Evolutionary conservation across 1,284 basidiomycete species (phyloP).

Genomic region (Sporisorium reilianum): DNA sequence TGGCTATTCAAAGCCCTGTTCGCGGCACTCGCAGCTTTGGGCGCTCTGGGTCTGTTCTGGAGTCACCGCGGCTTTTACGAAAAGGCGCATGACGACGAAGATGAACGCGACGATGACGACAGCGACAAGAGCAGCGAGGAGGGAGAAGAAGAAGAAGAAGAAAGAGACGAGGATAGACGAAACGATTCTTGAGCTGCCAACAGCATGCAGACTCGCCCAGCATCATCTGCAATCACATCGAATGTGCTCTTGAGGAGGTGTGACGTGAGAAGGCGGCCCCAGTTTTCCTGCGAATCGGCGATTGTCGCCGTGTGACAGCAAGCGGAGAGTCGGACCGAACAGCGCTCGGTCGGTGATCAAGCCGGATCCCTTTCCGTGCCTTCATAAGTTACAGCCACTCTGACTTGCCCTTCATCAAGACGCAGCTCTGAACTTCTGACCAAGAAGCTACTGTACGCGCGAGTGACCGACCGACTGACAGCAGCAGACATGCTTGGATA

Average conservation of each 20-base stretch:
- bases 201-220: not conserved
- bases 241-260: not conserved
- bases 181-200: not conserved
- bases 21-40: conserved; percentile 38
- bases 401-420: not conserved
- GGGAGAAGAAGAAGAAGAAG: conserved; percentile 11
- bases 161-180: conserved; percentile 1
- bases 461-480: too few species aligned
- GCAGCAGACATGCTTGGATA: not conserved
- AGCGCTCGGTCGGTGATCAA: conserved; percentile 2
- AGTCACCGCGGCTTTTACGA: conserved; percentile 48
- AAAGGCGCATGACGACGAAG: conserved; percentile 45
- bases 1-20: conserved; percentile 58
- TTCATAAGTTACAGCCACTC: too few species aligned
- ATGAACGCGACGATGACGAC: conserved; percentile 14
- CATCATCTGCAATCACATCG: not conserved
- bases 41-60: conserved; percentile 46
- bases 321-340: conserved; percentile 6
- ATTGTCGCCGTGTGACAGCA: not conserved
- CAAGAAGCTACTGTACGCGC: not conserved
- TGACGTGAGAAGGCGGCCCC: not conserved
- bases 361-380: not conserved
- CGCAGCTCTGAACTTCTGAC: not conserved
- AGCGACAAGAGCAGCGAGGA: conserved; percentile 2
- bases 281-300: not conserved